Conservation (phyloP, 768 basidiomycete species). For the Lactifluus volemus region DNA sequence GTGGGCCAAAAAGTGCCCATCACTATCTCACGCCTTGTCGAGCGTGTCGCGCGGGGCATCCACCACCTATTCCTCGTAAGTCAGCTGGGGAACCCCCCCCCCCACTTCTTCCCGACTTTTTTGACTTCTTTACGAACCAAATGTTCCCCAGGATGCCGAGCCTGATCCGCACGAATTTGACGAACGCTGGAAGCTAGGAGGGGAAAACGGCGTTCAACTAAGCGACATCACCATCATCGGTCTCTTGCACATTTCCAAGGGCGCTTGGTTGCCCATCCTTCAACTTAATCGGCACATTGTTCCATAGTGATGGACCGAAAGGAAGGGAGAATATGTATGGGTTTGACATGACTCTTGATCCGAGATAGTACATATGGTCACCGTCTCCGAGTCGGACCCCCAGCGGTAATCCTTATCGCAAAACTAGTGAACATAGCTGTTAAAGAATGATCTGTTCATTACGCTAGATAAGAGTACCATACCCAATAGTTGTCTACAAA, state of each 20-base stretch:
- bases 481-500: too few species aligned
- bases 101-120: too few species aligned
- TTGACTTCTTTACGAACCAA: neutral
- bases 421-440: too few species aligned
- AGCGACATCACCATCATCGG: neutral
- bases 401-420: too few species aligned
- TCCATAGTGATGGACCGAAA: neutral
- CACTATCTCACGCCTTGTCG: slow-evolving; percentile 1
- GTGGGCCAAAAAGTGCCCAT: neutral
- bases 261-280: slow-evolving; percentile 3
- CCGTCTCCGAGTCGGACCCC: too few species aligned
- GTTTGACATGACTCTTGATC: neutral
- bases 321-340: neutral
- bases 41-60: neutral
- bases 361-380: too few species aligned
- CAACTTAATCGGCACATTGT: neutral
- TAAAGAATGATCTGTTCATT: too few species aligned
- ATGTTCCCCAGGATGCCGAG: neutral
- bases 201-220: neutral
- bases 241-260: slow-evolving; percentile 1
- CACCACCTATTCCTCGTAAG: neutral
- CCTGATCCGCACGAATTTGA: neutral
- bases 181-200: neutral
- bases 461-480: too few species aligned
- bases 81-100: neutral